Conservation (phyloP, 139 green algal species). For the Desmodesmus armatus region DNA sequence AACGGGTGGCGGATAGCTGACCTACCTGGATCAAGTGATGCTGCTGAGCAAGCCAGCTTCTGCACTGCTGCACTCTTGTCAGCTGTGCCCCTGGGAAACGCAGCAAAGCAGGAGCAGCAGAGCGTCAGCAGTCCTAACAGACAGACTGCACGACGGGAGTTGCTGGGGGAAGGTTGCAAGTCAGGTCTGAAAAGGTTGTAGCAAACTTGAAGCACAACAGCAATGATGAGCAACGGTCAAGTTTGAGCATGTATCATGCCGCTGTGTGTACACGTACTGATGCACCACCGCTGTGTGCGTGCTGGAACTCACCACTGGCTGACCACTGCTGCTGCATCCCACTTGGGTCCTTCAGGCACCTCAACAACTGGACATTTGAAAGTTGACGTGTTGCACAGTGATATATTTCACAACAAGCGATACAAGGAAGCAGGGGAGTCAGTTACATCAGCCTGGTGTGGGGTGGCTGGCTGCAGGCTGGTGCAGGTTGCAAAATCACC, state of each 20-base stretch:
- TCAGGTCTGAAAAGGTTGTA: too few relatives aligned
- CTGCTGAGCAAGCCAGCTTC: constrained; percentile 1
- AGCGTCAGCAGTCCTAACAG: not conserved
- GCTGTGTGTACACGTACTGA: not conserved
- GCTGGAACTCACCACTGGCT: constrained; percentile 3
- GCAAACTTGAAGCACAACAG: not conserved
- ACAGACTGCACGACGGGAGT: too few relatives aligned
- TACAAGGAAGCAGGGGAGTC: too few relatives aligned
- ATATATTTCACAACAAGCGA: too few relatives aligned
- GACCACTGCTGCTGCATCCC: constrained; percentile 5
- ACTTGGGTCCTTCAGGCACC: constrained; percentile 39
- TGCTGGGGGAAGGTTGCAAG: too few relatives aligned
- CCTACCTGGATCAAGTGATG: not conserved
- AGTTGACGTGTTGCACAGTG: too few relatives aligned
- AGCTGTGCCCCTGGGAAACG: not conserved
- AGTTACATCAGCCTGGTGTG: too few relatives aligned
- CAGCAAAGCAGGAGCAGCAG: not conserved
- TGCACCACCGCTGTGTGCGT: not conserved
- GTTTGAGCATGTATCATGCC: not conserved
- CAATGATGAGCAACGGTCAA: not conserved
- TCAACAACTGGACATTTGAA: constrained; percentile 14
- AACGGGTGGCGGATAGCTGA: not conserved
- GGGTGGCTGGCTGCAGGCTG: not conserved
- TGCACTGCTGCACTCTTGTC: constrained; percentile 6
- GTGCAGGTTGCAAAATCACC: constrained; percentile 7